phyloP scores from a whole-genome alignment of 345 rosid species.

The Clausena lansium region DNA sequence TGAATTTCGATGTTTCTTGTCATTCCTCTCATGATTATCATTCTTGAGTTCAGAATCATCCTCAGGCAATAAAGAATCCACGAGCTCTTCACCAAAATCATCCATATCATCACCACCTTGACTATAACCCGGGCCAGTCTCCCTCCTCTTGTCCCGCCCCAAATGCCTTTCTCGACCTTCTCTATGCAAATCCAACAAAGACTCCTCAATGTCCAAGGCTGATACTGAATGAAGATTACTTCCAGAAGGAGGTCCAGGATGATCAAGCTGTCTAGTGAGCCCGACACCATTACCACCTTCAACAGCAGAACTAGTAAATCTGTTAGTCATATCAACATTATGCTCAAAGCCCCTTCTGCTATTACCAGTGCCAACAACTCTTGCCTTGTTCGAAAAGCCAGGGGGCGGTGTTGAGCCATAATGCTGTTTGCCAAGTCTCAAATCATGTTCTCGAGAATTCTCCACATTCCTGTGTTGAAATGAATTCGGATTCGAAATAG shows the following conservation, averaged over 20 bases:
- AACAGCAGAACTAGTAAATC: conserved; percentile 13
- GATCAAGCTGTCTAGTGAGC: conserved; percentile 58
- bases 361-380: conserved; percentile 30
- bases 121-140: conserved; percentile 9
- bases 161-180: conserved; percentile 29
- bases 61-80: conserved; percentile 54
- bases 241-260: conserved; percentile 58
- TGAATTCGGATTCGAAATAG: conserved; percentile 27
- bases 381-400: conserved; percentile 42
- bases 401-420: conserved; percentile 40
- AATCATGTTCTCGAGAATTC: conserved; percentile 26
- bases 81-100: conserved; percentile 50
- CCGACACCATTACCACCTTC: conserved; percentile 28
- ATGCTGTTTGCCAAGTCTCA: conserved; percentile 39
- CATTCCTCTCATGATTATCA: conserved; percentile 37
- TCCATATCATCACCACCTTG: conserved; percentile 34
- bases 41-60: conserved; percentile 46
- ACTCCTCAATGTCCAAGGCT: conserved; percentile 43
- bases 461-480: conserved; percentile 31
- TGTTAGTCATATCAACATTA: conserved; percentile 29
- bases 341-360: conserved; percentile 34
- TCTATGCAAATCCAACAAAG: conserved; percentile 34
- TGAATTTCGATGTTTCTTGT: conserved; percentile 39
- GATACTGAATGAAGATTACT: conserved; percentile 53
- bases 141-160: conserved; percentile 23